Evolutionary conservation across 345 rosid species (phyloP), one percentile per base, ranked within the genome.

Genomic region (Aegle marmelos): DNA sequence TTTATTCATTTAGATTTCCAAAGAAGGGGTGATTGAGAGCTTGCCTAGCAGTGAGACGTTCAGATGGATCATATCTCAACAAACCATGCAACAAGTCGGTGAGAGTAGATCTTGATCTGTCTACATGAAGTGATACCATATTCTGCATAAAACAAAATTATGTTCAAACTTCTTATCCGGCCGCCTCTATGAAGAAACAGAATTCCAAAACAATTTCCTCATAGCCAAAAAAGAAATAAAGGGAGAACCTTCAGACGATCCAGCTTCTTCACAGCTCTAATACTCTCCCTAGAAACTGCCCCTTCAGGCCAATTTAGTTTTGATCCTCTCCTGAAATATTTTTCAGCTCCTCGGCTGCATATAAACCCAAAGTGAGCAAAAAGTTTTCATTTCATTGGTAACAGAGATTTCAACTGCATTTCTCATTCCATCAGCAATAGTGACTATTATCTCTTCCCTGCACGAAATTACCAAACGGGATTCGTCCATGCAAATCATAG

Each of bases 261-360:
- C 37, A 94, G 95, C 85, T 90, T 92, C 86, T 82, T 87, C 79
- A 94, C 98, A 53, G 98, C 97, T 71, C 91, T 85, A 57, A 94
- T 90, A 80, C 97, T 92, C 70, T 91, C 97, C 77, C 95, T 85
- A 19, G 97, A 92, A 59, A 80, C 88, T 56, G 95, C 97, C 9
- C 98, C 97, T 82, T 90, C 98, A 59, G 98, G 97, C 97, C 97
- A 94, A 86, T 94, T 86, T 50, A 93, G 77, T 75, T 91, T 85
- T 22, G 79, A 75, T 13, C 92, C 93, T 83, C 87, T 87, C 83
- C 90, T 86, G 77, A 90, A 88, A 83, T 88, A 91, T 72, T 89
- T 93, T 82, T 90, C 93, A 9, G 96, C 88, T 65, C 91, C 91
- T 13, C 70, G 87, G 73, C 98, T 94, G 85, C 79, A 80, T 3